phyloP scores from a whole-genome alignment of 345 rosid species.

The Salix suchowensis region DNA sequence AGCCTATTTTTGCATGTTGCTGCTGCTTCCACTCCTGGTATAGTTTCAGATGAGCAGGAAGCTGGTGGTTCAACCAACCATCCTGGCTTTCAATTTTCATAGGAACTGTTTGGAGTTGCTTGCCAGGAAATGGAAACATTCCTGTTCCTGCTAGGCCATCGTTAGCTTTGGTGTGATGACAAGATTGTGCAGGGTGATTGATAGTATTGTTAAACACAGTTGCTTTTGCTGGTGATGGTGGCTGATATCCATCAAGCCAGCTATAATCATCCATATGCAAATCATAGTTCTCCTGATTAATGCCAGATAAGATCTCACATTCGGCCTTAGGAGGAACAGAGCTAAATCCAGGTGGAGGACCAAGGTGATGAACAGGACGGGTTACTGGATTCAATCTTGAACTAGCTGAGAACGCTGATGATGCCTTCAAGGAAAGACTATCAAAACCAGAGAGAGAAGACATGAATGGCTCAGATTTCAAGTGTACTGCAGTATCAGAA shows the following conservation, averaged over 20 bases:
- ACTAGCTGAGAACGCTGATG: conserved; percentile 34
- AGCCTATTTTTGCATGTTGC: conserved; percentile 45
- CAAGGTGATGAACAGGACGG: conserved; percentile 69
- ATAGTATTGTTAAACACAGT: conserved; percentile 37
- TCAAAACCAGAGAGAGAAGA: conserved; percentile 43
- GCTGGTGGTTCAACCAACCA: conserved; percentile 46
- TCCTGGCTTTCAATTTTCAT: conserved; percentile 44
- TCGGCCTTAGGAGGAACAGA: conserved; percentile 54
- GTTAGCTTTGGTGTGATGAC: too few relatives aligned
- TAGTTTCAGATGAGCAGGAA: conserved; percentile 38
- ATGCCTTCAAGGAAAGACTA: conserved; percentile 33
- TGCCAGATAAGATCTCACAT: conserved; percentile 38
- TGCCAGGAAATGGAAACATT: conserved; percentile 87
- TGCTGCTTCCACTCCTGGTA: conserved; percentile 50
- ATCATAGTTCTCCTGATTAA: conserved; percentile 27
- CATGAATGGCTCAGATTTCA: conserved; percentile 37
- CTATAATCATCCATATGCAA: conserved; percentile 73
- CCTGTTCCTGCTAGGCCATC: conserved; percentile 46
- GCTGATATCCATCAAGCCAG: conserved; percentile 95
- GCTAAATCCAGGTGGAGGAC: conserved; percentile 94
- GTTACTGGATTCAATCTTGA: conserved; percentile 62
- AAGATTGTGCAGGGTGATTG: conserved; percentile 23
- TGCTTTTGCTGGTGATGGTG: conserved; percentile 44
- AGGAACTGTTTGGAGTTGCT: conserved; percentile 49
- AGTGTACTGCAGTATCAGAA: neutral